These are phyloP conservation scores for Syzygium aromaticum DNA, from an alignment of 345 rosid genomes.

Conservation along the genomic window DNA sequence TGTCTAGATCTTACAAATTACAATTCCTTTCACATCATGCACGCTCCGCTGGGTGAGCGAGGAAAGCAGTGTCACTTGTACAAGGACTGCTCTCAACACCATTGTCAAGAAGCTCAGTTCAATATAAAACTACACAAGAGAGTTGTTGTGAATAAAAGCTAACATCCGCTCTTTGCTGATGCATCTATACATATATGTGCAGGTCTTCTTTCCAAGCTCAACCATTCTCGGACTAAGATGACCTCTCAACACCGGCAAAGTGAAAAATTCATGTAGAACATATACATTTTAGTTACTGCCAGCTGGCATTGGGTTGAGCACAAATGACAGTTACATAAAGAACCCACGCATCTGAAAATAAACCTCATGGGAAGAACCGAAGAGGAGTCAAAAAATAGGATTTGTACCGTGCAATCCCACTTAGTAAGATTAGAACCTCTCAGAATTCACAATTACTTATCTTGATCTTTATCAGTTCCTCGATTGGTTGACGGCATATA, in stretches of 20 bases:
- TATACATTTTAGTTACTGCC: not conserved
- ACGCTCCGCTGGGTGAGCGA: not conserved
- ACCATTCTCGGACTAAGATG: not conserved
- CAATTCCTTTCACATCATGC: not conserved
- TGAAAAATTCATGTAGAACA: not conserved
- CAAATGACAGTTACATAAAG: not conserved
- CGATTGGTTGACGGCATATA: slow-evolving; percentile 79
- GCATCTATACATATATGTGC: not conserved
- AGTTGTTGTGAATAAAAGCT: not conserved
- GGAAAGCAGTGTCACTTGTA: not conserved
- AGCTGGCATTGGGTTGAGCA: not conserved
- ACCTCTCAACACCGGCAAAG: not conserved
- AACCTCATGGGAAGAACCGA: not conserved
- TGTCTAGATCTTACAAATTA: not conserved
- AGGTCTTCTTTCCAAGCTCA: not conserved
- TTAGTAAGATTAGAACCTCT: slow-evolving; percentile 13
- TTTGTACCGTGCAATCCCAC: slow-evolving; percentile 15
- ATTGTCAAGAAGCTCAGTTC: not conserved
- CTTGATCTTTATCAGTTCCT: slow-evolving; percentile 75
- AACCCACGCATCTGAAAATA: not conserved
- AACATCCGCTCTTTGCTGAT: not conserved
- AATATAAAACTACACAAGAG: not conserved
- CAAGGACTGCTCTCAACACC: not conserved
- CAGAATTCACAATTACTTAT: slow-evolving; percentile 32
- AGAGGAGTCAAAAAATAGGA: not conserved